Evolutionary conservation across 306 rosid genomes (phyloP).

Genomic region (Vigna unguiculata): DNA sequence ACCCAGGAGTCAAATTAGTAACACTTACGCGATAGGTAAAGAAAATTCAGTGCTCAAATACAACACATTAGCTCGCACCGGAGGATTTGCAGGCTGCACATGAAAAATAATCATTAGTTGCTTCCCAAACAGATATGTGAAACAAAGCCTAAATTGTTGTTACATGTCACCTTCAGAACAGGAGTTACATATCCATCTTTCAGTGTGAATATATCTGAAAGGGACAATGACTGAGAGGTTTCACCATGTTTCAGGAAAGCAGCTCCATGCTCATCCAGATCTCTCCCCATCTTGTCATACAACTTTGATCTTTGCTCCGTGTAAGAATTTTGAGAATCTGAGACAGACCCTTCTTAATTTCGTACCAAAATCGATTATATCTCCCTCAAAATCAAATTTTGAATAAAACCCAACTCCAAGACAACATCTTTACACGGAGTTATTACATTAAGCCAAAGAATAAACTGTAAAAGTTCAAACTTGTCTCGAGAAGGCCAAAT

Average conservation of each 20-base stretch:
- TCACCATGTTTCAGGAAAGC: constrained; percentile 77
- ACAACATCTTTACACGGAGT: background rate
- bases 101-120: constrained; percentile 47
- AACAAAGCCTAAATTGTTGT: constrained; percentile 1
- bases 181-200: constrained; percentile 85
- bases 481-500: constrained; percentile 3
- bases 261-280: constrained; percentile 84
- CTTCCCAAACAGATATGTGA: constrained; percentile 32
- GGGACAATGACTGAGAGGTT: constrained; percentile 91
- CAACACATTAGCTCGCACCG: constrained; percentile 91
- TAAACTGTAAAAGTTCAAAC: background rate
- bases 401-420: constrained; percentile 22
- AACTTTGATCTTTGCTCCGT: constrained; percentile 68
- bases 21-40: constrained; percentile 70
- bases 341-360: constrained; percentile 38
- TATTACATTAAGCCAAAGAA: background rate
- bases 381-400: constrained; percentile 43
- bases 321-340: constrained; percentile 54
- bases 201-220: constrained; percentile 80
- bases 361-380: constrained; percentile 6
- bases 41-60: constrained; percentile 78
- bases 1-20: background rate
- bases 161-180: constrained; percentile 64
- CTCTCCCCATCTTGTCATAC: constrained; percentile 81
- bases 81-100: constrained; percentile 86